Percentiles rank a stretch among this genome's conserved stretches.
Conservation (phyloP, 345 rosid species). For the Physaria fendleri region DNA sequence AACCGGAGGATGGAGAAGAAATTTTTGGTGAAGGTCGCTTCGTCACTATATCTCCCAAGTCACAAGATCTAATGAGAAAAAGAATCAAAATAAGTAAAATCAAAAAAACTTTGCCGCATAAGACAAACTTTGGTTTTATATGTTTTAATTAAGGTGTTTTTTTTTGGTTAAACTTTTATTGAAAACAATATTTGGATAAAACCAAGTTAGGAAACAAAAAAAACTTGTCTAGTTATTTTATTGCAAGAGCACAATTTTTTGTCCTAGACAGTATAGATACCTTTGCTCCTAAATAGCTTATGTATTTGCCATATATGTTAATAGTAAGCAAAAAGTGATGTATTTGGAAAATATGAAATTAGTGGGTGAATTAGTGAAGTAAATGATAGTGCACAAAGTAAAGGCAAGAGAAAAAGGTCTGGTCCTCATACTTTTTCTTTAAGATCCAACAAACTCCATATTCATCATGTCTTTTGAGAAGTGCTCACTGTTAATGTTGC, state of each 20-base stretch:
- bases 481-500: conserved; percentile 17
- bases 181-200: too few relatives aligned
- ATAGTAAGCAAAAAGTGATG: not conserved
- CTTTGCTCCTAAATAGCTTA: not conserved
- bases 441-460: conserved; percentile 23
- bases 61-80: too few relatives aligned
- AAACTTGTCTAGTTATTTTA: too few relatives aligned
- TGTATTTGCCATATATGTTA: not conserved
- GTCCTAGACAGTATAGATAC: not conserved
- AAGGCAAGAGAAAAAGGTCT: not conserved
- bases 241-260: not conserved
- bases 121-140: too few relatives aligned
- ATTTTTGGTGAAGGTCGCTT: too few relatives aligned
- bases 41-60: too few relatives aligned
- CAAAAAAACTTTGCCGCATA: too few relatives aligned
- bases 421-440: conserved; percentile 4
- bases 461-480: conserved; percentile 11
- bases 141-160: too few relatives aligned
- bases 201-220: too few relatives aligned
- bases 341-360: not conserved
- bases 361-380: conserved; percentile 26
- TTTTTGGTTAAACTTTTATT: too few relatives aligned
- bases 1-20: too few relatives aligned
- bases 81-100: too few relatives aligned
- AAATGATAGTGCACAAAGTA: conserved; percentile 17